Conservation (phyloP, 192 early-diverging fungal genomes). For the Coemansia sp. region DNA sequence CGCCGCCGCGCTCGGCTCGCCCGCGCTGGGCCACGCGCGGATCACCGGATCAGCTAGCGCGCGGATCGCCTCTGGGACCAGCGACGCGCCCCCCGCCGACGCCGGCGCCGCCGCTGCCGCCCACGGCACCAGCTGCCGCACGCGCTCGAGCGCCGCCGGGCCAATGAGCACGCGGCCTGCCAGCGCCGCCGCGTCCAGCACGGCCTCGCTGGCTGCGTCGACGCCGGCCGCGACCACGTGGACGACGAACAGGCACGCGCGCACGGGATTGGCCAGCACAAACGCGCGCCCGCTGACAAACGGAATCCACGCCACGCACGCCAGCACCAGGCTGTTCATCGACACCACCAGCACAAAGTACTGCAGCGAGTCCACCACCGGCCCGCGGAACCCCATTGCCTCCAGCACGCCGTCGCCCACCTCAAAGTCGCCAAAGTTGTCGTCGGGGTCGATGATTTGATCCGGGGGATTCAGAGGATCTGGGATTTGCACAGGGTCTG, state of each 20-base stretch:
- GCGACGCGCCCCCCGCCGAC: neutral
- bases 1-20: neutral
- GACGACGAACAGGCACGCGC: slow-evolving; percentile 57
- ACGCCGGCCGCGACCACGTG: slow-evolving; percentile 62
- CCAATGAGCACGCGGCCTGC: slow-evolving; percentile 21
- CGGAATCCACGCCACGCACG: slow-evolving; percentile 70
- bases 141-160: slow-evolving; percentile 6
- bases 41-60: neutral
- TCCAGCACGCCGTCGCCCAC: slow-evolving; percentile 76
- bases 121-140: slow-evolving; percentile 42
- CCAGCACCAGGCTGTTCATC: slow-evolving; percentile 67
- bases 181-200: slow-evolving; percentile 2
- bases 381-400: slow-evolving; percentile 86
- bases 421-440: slow-evolving; percentile 57
- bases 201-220: slow-evolving; percentile 22
- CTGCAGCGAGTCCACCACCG: slow-evolving; percentile 70
- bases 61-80: too few relatives aligned
- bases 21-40: too few relatives aligned
- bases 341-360: slow-evolving; percentile 77
- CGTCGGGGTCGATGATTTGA: slow-evolving; percentile 34
- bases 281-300: slow-evolving; percentile 46
- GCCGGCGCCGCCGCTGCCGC: neutral
- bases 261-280: slow-evolving; percentile 35
- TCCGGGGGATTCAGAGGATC: neutral
- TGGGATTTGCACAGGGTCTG: neutral